Evolutionary conservation across 768 basidiomycete species (phyloP).

Genomic region (Naganishia kalamii): DNA sequence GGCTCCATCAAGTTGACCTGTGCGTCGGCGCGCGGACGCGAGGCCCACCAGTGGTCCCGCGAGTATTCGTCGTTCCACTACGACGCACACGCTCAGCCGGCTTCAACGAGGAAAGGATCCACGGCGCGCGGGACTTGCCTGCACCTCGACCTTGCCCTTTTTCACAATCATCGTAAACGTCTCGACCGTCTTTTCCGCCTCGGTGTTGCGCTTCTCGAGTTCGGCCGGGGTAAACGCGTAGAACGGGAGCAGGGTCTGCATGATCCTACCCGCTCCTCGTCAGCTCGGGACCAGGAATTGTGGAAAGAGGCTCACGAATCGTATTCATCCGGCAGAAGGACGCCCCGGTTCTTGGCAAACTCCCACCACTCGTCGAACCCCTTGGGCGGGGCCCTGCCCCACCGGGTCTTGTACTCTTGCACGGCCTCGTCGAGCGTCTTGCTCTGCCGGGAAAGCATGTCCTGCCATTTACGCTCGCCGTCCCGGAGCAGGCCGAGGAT

Average conservation of each 20-base stretch:
- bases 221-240: slow-evolving; percentile 42
- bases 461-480: slow-evolving; percentile 67
- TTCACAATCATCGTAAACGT: slow-evolving; percentile 47
- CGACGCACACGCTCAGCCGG: neutral
- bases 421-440: slow-evolving; percentile 72
- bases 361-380: slow-evolving; percentile 80
- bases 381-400: slow-evolving; percentile 70
- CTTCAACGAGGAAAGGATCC: neutral
- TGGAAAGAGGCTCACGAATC: slow-evolving; percentile 34
- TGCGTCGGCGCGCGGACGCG: slow-evolving; percentile 44
- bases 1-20: slow-evolving; percentile 49
- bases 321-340: slow-evolving; percentile 46
- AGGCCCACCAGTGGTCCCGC: slow-evolving; percentile 46
- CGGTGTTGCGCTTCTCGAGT: slow-evolving; percentile 37
- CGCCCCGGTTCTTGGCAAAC: slow-evolving; percentile 37
- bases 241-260: slow-evolving; percentile 44
- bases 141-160: slow-evolving; percentile 46
- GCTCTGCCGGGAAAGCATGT: slow-evolving; percentile 67
- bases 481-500: slow-evolving; percentile 77
- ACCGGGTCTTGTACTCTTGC: slow-evolving; percentile 70
- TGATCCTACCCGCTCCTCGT: too few species aligned
- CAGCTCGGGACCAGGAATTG: neutral
- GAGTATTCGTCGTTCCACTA: slow-evolving; percentile 48
- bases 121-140: slow-evolving; percentile 17
- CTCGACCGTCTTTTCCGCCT: slow-evolving; percentile 44